Base-by-base conservation (phyloP, 768 basidiomycete genomes). In the Filobasidium floriforme region DNA sequence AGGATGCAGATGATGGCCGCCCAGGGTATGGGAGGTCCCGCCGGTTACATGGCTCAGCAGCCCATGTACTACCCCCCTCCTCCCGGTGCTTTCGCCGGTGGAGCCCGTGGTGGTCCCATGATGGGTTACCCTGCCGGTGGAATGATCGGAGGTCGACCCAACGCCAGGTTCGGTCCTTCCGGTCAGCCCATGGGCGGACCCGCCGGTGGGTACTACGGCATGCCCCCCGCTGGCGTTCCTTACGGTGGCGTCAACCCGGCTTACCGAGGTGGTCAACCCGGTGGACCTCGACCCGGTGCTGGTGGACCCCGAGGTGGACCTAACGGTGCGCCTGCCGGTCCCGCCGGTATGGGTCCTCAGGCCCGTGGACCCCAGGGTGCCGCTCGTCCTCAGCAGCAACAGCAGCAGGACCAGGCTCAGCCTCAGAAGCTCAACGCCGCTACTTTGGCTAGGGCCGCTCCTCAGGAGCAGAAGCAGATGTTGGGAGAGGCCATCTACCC, bases 381-480 rank as follows among this genome's bases (percentile, higher is more conserved):
- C 41, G 32, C 32, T 37, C 64, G 77, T 68, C 69, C 79, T 70
- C 70, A 79, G 66, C 72, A 68, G 69, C 76, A 82, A 80, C 75
- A 70, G 72, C 24, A 18, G 5, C 28, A 61, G 40, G 62, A 75
- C 72, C 63, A 77, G 74, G 70, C 74, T 54, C 71, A 73, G 68
- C 49, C 60, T 24, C 54, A 57, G 28, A 69, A 73, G 63, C 84
- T 90, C 66, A 86, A 84, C 59, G 81, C 90, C 24, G 83, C 86
- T 74, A 75, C 83, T 11, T 82, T 89, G 68, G 84, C 84, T 51
- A 82, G 74, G 68, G 85, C 85, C 26, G 80, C 83, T 59, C 85
- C 86, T 41, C 81, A 83, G 78, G 94, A 98, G 80, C 92, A 97
- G 85, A 99, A 99, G 84, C 96, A 99, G 80, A 92, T 97, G 88